These are phyloP conservation scores for Populus nigra DNA, from an alignment of 345 rosid species.

Conservation along the genomic window DNA sequence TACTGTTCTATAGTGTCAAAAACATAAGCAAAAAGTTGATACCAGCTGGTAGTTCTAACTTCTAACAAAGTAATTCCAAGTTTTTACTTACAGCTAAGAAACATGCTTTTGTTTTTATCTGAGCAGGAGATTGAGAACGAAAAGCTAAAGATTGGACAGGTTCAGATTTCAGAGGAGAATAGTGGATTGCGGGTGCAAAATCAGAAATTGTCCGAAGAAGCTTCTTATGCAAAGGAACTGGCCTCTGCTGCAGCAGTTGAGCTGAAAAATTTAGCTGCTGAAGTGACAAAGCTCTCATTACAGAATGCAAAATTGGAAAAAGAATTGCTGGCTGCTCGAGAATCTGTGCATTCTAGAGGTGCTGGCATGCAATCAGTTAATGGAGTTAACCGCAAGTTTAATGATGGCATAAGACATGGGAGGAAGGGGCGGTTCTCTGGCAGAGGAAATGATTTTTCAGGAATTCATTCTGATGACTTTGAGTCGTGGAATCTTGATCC, in stretches of 20 bases:
- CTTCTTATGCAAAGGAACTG: conserved; percentile 92
- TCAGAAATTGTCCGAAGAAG: conserved; percentile 90
- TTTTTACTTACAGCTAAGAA: not conserved
- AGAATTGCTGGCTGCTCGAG: conserved; percentile 71
- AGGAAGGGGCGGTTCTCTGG: conserved; percentile 77
- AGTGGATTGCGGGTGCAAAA: conserved; percentile 84
- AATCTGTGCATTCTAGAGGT: conserved; percentile 60
- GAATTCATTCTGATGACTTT: conserved; percentile 55
- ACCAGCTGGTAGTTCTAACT: not conserved
- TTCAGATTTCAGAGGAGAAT: conserved; percentile 83
- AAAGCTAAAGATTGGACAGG: conserved; percentile 73
- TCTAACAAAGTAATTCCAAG: not conserved
- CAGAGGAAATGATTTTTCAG: conserved; percentile 54
- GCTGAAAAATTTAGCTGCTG: conserved; percentile 87
- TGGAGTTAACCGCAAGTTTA: conserved; percentile 65
- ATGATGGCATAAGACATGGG: conserved; percentile 59
- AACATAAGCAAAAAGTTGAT: not conserved
- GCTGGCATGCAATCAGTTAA: conserved; percentile 38
- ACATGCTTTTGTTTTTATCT: conserved; percentile 16
- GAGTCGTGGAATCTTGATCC: conserved; percentile 79
- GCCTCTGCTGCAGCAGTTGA: conserved; percentile 99
- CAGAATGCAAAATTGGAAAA: conserved; percentile 82
- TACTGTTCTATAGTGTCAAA: not conserved
- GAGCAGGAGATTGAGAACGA: conserved; percentile 79
- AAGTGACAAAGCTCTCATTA: conserved; percentile 83